A percentile compares a stretch with the other conserved stretches of the same genome.
These are phyloP conservation scores for Dendrostoma leiphaemia DNA, from an alignment of 2,329 filamentous ascomycete species.

Conservation along the genomic window DNA sequence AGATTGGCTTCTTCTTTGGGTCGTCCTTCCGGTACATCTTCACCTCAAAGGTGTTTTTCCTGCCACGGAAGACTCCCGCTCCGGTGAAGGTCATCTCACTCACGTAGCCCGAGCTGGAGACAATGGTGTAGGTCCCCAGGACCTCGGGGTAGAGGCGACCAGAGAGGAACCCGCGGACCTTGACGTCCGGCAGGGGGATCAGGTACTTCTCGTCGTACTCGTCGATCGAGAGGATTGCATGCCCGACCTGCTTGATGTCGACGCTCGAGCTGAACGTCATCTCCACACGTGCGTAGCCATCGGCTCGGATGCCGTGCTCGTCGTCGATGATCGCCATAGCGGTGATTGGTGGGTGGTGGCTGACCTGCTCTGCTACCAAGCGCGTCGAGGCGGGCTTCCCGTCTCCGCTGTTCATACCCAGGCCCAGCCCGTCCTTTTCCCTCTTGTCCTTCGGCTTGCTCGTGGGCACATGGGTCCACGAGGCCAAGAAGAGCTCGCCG, in stretches of 20 bases:
- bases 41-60: conserved; percentile 46
- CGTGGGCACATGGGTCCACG: conserved; percentile 31
- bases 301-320: conserved; percentile 42
- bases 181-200: conserved; percentile 46
- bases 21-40: conserved; percentile 38
- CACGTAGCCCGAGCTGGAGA: conserved; percentile 42
- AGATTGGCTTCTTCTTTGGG: conserved; percentile 32
- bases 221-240: conserved; percentile 49
- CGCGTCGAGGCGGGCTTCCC: conserved; percentile 28
- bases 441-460: conserved; percentile 10
- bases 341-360: conserved; percentile 52
- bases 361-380: conserved; percentile 48
- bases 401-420: conserved; percentile 27
- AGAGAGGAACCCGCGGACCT: conserved; percentile 45
- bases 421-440: neutral
- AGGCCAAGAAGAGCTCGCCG: conserved; percentile 47
- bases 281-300: conserved; percentile 51
- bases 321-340: conserved; percentile 47
- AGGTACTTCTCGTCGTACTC: conserved; percentile 47
- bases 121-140: conserved; percentile 42
- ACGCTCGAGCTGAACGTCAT: conserved; percentile 50
- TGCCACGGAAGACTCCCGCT: conserved; percentile 41
- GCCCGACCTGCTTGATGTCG: conserved; percentile 49
- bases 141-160: conserved; percentile 50
- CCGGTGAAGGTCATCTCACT: conserved; percentile 47